Conservation (phyloP, 768 basidiomycete genomes). For the Paxillus ammoniavirescens region DNA sequence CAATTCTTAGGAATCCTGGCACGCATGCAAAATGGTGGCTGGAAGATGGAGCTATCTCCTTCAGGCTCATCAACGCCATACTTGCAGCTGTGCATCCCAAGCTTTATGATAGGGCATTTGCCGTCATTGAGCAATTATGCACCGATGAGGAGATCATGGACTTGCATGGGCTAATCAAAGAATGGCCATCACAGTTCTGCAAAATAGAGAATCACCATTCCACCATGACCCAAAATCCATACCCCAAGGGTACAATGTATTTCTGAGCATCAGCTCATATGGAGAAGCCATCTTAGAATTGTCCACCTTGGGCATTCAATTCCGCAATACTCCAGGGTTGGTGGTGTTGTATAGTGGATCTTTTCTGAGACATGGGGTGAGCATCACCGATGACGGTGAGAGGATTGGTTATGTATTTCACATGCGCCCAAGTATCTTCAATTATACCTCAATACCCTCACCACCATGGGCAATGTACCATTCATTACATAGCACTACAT, state of each 20-base stretch:
- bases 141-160: no score
- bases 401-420: not conserved
- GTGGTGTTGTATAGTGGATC: not conserved
- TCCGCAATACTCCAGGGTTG: not conserved
- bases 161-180: no score
- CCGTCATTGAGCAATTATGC: not conserved
- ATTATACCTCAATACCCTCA: not conserved
- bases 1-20: not conserved
- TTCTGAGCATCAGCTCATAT: not conserved
- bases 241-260: not conserved
- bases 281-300: not conserved
- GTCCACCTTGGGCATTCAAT: not conserved
- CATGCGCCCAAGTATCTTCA: not conserved
- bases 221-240: not conserved
- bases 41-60: not conserved
- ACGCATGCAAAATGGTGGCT: not conserved
- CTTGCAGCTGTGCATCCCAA: not conserved
- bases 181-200: no score
- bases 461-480: no score
- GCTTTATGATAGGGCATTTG: not conserved
- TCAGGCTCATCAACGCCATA: not conserved
- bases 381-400: not conserved
- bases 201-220: not conserved
- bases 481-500: no score
- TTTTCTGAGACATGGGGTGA: not conserved